Conservation (phyloP, 202 grass and related monocot genomes). For the Zoysia matrella region DNA sequence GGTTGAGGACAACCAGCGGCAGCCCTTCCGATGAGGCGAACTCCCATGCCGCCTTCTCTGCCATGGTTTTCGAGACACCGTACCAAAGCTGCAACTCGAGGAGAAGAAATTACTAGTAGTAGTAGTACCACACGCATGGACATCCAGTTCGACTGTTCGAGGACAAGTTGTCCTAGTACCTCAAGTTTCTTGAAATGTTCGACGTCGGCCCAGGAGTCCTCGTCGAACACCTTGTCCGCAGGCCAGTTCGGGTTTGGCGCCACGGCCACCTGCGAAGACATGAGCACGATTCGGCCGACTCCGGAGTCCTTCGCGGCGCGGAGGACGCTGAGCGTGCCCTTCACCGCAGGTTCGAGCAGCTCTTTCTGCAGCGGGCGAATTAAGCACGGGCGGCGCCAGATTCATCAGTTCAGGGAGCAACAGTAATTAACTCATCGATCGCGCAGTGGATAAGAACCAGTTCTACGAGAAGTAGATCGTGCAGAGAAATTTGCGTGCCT, state of each 20-base stretch:
- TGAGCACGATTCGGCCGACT: conserved; percentile 51
- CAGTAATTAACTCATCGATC: background rate
- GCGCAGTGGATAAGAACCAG: background rate
- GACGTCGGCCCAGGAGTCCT: conserved; percentile 60
- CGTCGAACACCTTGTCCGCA: conserved; percentile 37
- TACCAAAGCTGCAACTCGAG: conserved; percentile 53
- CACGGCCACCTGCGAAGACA: conserved; percentile 53
- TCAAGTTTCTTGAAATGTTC: conserved; percentile 54
- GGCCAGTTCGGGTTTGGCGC: conserved; percentile 57
- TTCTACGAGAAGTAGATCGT: background rate
- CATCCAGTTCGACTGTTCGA: background rate
- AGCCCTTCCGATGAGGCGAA: conserved; percentile 48
- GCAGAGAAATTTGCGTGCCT: conserved; percentile 56
- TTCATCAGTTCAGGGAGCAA: background rate
- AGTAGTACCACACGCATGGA: background rate
- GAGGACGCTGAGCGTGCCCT: conserved; percentile 67
- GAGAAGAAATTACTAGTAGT: background rate
- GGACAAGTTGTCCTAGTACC: conserved; percentile 17
- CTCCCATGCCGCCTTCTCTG: conserved; percentile 64
- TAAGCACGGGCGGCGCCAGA: background rate
- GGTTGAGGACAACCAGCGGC: conserved; percentile 56
- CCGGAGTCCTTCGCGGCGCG: conserved; percentile 51
- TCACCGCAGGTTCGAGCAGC: conserved; percentile 61
- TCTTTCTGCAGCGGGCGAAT: conserved; percentile 42
- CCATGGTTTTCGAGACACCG: conserved; percentile 57